Base-by-base conservation (phyloP, 495 filamentous ascomycete species). In the Penicillium cataractarum region DNA sequence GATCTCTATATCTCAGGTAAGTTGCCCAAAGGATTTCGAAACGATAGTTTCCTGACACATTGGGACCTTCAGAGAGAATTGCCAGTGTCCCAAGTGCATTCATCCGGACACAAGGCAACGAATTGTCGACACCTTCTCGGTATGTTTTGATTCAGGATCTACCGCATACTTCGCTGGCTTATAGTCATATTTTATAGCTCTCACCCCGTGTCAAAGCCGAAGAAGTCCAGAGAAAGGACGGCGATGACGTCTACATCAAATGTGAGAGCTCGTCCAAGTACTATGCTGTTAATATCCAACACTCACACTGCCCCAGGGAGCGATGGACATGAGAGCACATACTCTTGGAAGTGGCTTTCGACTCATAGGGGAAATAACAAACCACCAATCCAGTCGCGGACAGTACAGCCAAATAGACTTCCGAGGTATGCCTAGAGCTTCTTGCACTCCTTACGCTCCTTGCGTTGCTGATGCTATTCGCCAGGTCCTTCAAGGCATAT, bases 101-200 rank as follows among this genome's bases (percentile, higher is more conserved):
- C 87, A 96, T 70, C 86, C 85, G 60, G 86, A 89, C 55, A 97
- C 93, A 15, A 86, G 75, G 71, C 93, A 97, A 73, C 82, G 91
- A 33, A 82, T 83, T 29, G 79, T 89, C 39, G 82, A 94, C 67
- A 92, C 88, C 0, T 93, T 93, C 66, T 74, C 74, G 60, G 88
- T 90, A 80, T 64, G 79, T 33, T 27, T 35, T 13, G 6, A 27
- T 6, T 12, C 13, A 3, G 46, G 8, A 24, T 33, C 15, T 26
- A 21, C 24, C 5, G 6, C 5, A 0, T 27, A 6, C 10, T 2
- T 29, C 3, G 13, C 4, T 24, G 27, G 7, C 44, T 13, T 9
- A 56, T 27, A 22, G 35, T 53, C 6, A 51, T 35, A n/a, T 10
- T 10, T 44, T 29, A 4, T 60, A 74, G 87, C 80, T 92, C 42